These are phyloP conservation scores for Raphanus hybrid DNA, from an alignment of 441 rosid species.

Conservation along the genomic window DNA sequence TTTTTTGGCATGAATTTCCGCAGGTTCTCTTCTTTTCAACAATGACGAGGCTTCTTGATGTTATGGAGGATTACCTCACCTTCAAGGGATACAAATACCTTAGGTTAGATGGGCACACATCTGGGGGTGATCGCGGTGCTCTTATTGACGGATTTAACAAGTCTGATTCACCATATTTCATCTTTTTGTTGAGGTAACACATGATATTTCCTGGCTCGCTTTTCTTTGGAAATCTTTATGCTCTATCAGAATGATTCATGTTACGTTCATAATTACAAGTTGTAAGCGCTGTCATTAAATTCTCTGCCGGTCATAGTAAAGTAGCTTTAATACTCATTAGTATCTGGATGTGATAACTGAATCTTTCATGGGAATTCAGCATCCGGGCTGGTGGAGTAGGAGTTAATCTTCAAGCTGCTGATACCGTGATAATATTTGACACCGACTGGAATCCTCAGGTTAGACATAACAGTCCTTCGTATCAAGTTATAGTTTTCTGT, in stretches of 20 bases:
- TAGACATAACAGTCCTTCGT: conserved; percentile 31
- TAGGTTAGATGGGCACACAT: conserved; percentile 94
- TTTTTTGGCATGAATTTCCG: conserved; percentile 30
- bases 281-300: neutral
- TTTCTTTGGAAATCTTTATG: neutral
- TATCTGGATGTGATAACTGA: conserved; percentile 30
- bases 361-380: conserved; percentile 49
- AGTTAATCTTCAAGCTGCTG: conserved; percentile 97
- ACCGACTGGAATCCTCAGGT: conserved; percentile 99
- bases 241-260: conserved; percentile 7
- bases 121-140: conserved; percentile 91
- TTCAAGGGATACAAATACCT: conserved; percentile 81
- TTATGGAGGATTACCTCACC: conserved; percentile 92
- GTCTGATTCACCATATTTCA: conserved; percentile 76
- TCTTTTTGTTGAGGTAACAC: conserved; percentile 86
- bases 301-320: conserved; percentile 8
- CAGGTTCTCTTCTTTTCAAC: conserved; percentile 98
- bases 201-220: conserved; percentile 3
- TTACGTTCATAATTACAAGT: neutral
- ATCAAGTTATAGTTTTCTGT: conserved; percentile 17
- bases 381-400: conserved; percentile 99
- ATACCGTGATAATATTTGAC: conserved; percentile 93
- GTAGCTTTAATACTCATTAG: neutral
- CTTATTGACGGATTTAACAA: conserved; percentile 81
- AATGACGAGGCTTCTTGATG: conserved; percentile 96